Evolutionary conservation across 352 stramenopile genomes (phyloP), one percentile per base, ranked within the genome.

Genomic region (Pythium diclinum): DNA sequence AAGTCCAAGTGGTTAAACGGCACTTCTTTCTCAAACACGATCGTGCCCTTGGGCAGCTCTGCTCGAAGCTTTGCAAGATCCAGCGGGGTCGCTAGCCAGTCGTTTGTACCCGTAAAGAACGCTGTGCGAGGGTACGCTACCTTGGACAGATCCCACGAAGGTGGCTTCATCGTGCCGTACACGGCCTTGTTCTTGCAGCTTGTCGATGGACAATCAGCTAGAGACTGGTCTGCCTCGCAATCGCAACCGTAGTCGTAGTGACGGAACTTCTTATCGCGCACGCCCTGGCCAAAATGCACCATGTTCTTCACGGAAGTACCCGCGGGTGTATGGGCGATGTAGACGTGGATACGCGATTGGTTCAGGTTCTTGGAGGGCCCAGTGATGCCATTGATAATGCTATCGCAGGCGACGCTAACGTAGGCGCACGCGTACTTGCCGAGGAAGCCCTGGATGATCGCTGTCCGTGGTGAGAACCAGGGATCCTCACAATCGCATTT

Each of bases 1-100:
- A 83, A 89, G 66, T 89, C 80, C 52, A 89, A 55, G 69, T 87
- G 78, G 59, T 83, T 86, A 67, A 77, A 89, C 60, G 61, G 34
- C 36, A 78, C 67, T 51, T 61, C 77, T 60, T 67, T 70, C 65
- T 87, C 77, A 44, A 63, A 73, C 46, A 89, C 49, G 62, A 86
- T 79, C 19, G 76, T 86, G 33, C 76, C 76, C 19, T 47, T 71
- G 3, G 72, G 80, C 6, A 89, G 61, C 2, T 59, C 56, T 14
- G 56, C 46, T 33, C 76, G 76, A 10, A 87, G 67, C 62, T 85
- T 78, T n/a, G 61, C 49, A 11, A 84, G 65, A 59, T 87, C 80
- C 2, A 56, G 72, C 17, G 69, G 56, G 17, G 76, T 85, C 17
- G 78, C 78, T 44, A 89, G 65, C 75, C 65, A 78, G 63, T 89